Evolutionary conservation across 352 stramenopile species (phyloP).

Genomic region (Phytophthora agathidicida): DNA sequence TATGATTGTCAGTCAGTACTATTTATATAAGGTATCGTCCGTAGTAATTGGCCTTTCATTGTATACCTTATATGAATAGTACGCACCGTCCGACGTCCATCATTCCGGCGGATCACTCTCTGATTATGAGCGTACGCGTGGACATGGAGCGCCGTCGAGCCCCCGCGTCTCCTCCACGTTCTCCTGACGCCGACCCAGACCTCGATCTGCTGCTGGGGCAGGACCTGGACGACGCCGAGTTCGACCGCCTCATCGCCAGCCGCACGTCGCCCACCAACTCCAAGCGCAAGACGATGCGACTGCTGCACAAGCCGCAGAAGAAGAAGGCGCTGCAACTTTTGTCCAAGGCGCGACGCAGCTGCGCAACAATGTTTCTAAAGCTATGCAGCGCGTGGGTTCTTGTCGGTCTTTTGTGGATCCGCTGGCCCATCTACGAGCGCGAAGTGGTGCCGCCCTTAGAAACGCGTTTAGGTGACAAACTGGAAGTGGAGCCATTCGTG

Average conservation of each 20-base stretch:
- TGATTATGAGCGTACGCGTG: constrained; percentile 32
- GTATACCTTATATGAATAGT: background rate
- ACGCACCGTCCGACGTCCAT: background rate
- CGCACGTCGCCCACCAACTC: constrained; percentile 4
- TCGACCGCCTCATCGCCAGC: constrained; percentile 21
- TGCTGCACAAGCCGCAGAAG: constrained; percentile 34
- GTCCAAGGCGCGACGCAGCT: constrained; percentile 16
- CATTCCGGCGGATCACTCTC: constrained; percentile 15
- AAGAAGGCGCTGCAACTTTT: constrained; percentile 25
- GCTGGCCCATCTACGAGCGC: constrained; percentile 53
- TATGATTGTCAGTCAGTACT: too few relatives aligned
- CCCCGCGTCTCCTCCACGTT: constrained; percentile 13
- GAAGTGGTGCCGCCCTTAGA: constrained; percentile 34
- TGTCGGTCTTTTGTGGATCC: constrained; percentile 48
- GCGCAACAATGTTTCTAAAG: constrained; percentile 17
- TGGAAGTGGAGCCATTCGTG: constrained; percentile 54
- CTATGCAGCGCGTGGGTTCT: constrained; percentile 38
- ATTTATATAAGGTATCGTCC: too few relatives aligned
- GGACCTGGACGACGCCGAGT: constrained; percentile 24
- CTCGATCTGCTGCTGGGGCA: constrained; percentile 26
- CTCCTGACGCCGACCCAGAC: constrained; percentile 23
- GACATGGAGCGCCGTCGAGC: constrained; percentile 37
- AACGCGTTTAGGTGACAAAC: constrained; percentile 36
- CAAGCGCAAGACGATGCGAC: constrained; percentile 19
- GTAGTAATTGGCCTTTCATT: background rate